Base-by-base conservation (phyloP, 129 eudicot genomes). In the Flaveria ramosissima region DNA sequence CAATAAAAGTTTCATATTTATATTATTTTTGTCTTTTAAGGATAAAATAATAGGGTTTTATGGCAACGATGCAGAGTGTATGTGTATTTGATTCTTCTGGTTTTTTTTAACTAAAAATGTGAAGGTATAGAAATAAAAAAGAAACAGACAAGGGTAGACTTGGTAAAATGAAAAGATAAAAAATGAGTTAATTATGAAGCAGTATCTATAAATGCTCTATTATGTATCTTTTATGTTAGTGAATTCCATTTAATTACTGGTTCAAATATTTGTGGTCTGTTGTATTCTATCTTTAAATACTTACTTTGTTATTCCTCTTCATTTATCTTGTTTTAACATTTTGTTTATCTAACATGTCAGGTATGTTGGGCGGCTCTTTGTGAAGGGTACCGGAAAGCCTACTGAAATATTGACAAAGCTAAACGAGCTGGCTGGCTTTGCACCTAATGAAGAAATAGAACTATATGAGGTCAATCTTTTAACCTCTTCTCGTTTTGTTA, bases 311-410 rank as follows among this genome's bases (percentile, higher is more conserved):
- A n/a, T 72, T 53, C 21, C 27, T 70, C 10, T 48, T 50, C 12
- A 14, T 24, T 64, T 64, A 7, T 64, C 14, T 9, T 43, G 36
- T 17, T 68, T n/a, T 24, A 20, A 7, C 26, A 48, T 10, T 36
- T 53, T 2, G 9, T 39, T 79, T 15, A 79, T 43, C 45, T 48
- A 39, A 26, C 20, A 19, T 63, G 65, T 70, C 83, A 93, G 98
- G 76, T 93, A 85, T 84, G 96, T 90, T 53, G 98, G 98, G 39
- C 64, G 97, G 75, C 84, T 93, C 32, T 93, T 87, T 84, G 97
- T 89, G 63, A 93, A 91, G 80, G 83, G 84, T 61, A 72, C 56
- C 9, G 97, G 96, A 20, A 89, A 87, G 81, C 98, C 96, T 69
- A 68, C 43, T 3, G 98, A 90, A 26, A 87, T 93, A 47, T 67